Evolutionary conservation across 225 moss, liverwort and hornwort genomes (phyloP).

Genomic region (Pseudisothecium myosuroides): DNA sequence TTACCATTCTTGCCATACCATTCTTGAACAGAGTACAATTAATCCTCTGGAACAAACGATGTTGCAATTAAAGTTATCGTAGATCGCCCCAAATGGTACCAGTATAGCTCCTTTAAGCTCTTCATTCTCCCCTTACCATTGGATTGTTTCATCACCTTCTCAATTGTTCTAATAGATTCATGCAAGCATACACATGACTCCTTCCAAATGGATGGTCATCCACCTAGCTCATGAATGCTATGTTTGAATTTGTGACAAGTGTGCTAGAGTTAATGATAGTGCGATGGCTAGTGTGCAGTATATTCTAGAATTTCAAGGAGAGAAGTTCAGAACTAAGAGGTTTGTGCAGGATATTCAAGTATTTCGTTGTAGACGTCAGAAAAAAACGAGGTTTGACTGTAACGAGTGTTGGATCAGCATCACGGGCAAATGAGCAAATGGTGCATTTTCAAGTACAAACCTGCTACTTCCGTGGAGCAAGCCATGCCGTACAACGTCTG

Average conservation of each 20-base stretch:
- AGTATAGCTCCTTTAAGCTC: neutral
- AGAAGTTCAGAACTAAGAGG: neutral
- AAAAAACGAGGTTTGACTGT: neutral
- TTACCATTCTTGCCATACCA: neutral
- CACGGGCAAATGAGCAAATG: neutral
- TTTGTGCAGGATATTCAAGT: neutral
- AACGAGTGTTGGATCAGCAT: neutral
- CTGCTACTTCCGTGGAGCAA: slow-evolving; percentile 32
- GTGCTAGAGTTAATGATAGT: neutral
- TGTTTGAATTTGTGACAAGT: neutral
- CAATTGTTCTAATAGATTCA: neutral
- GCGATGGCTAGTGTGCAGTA: neutral
- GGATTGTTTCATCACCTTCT: neutral
- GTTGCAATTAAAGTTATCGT: neutral
- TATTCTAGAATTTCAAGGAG: neutral
- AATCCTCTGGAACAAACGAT: neutral
- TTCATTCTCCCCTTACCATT: neutral
- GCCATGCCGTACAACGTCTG: slow-evolving; percentile 32
- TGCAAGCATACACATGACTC: neutral
- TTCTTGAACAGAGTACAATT: neutral
- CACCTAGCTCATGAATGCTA: neutral
- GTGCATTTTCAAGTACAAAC: neutral
- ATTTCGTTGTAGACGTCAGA: neutral
- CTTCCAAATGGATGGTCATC: neutral
- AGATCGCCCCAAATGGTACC: too few species aligned